phyloP scores from a whole-genome alignment of 202 grass and related monocot genomes.

The Saccharum hybrid region DNA sequence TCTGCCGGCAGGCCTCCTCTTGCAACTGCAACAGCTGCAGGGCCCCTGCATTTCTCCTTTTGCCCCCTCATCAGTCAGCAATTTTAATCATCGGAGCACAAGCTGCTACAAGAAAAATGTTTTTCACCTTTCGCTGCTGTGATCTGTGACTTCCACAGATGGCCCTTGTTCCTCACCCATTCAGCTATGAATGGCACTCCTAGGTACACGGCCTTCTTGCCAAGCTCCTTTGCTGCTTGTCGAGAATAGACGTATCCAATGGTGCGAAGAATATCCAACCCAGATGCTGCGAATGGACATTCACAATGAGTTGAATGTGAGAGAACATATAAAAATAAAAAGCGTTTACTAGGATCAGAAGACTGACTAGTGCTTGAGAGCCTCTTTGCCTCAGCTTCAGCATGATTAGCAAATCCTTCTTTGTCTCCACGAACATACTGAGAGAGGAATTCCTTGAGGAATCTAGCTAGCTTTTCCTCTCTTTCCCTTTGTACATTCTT shows the following conservation, averaged over 20 bases:
- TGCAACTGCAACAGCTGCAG: conserved; percentile 90
- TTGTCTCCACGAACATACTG: conserved; percentile 74
- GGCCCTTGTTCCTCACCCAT: conserved; percentile 99
- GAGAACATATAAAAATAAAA: conserved; percentile 6
- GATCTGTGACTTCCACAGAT: conserved; percentile 97
- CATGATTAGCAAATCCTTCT: conserved; percentile 69
- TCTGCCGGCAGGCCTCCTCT: conserved; percentile 82
- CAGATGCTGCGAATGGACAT: conserved; percentile 62
- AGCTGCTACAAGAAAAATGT: neutral
- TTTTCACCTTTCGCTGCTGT: conserved; percentile 88
- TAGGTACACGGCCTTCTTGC: conserved; percentile 96
- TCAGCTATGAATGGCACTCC: conserved; percentile 88
- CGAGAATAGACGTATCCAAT: conserved; percentile 90
- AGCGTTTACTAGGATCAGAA: conserved; percentile 8
- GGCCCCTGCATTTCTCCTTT: conserved; percentile 76
- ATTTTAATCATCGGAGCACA: conserved; percentile 38
- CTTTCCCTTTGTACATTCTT: conserved; percentile 93
- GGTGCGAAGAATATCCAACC: conserved; percentile 82
- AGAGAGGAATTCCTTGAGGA: conserved; percentile 82
- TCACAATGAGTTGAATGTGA: conserved; percentile 11
- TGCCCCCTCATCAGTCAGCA: conserved; percentile 56
- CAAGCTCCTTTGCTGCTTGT: conserved; percentile 94
- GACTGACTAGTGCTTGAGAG: conserved; percentile 71
- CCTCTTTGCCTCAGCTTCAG: conserved; percentile 83
- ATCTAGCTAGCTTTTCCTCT: conserved; percentile 88